These are phyloP conservation scores for Carallia brachiata DNA, from an alignment of 345 rosid genomes.

Conservation along the genomic window DNA sequence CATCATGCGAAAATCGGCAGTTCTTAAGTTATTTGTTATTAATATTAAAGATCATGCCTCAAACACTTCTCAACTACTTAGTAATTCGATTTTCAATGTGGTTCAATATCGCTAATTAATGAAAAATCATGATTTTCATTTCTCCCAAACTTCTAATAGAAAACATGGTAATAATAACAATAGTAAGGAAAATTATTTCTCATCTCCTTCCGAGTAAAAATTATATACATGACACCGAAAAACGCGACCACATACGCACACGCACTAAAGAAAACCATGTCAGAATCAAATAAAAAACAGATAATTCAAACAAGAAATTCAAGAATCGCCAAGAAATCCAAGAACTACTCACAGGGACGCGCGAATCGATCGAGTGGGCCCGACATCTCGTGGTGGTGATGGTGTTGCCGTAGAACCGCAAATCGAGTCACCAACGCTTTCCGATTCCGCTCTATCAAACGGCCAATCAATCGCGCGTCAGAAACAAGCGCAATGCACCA, in stretches of 20 bases:
- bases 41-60: no score
- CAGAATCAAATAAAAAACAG: not conserved
- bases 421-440: slow-evolving; percentile 9
- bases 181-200: no score
- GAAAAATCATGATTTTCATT: no score
- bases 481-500: not conserved
- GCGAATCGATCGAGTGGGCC: slow-evolving; percentile 96
- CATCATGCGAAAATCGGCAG: no score
- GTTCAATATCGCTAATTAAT: no score
- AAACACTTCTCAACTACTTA: no score
- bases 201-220: not conserved
- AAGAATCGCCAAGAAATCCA: no score
- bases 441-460: slow-evolving; percentile 7
- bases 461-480: not conserved
- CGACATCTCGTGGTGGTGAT: slow-evolving; percentile 50
- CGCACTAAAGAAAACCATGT: not conserved
- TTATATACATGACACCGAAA: not conserved
- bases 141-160: no score
- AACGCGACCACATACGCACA: not conserved
- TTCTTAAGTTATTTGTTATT: no score
- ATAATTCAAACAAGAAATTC: not conserved
- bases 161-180: no score
- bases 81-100: no score
- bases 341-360: slow-evolving; percentile 71
- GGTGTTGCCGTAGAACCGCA: slow-evolving; percentile 4